Evolutionary conservation across 805 yeast genomes (phyloP), one percentile per base, ranked within the genome.

Genomic region (Lachancea waltii): DNA sequence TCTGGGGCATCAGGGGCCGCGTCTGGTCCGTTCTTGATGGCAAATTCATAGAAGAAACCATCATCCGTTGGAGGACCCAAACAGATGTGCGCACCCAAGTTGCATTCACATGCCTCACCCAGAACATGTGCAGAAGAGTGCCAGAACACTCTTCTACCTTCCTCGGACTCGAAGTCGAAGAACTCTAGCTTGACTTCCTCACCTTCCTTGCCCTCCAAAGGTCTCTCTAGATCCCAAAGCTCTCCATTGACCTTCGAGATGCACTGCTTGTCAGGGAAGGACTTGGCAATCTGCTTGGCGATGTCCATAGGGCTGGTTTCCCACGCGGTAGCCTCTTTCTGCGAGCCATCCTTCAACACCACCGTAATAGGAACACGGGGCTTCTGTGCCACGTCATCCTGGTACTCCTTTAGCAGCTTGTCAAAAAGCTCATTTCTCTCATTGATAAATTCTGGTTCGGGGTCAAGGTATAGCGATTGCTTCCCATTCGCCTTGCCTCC

Each of bases 21-120:
- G 37, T 50, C 51, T 37, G 57, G 30, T 13, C 56, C 51, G 40
- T 61, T 64, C 46, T 58, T 57, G 56, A 87, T 78, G 41, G 95
- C 72, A 82, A 92, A 87, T 62, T 92, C 98, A 65, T 92, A 92
- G 70, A 90, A 92, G 68, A 92, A 92, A 32, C 98, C 98, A 48
- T 90, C 97, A 39, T 81, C 86, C 44, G 96, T 90, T 62, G 98
- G 98, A 22, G 98, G 98, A 50, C 98, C 98, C 47, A 79, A 69
- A 62, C 85, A 79, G 49, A 92, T 77, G 62, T 90, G 95, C 48
- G 95, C 94, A 50, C 97, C 97, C 62, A 81, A 71, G 64, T 86
- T 92, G 63, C 96, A 82, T 69, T 92, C 98, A 70, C 95, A 84
- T 34, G 97, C 90, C 70, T 92, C 98, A 67, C 98, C 98, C 53